Conservation (phyloP, 139 green algal species). For the Closterium sp. region DNA sequence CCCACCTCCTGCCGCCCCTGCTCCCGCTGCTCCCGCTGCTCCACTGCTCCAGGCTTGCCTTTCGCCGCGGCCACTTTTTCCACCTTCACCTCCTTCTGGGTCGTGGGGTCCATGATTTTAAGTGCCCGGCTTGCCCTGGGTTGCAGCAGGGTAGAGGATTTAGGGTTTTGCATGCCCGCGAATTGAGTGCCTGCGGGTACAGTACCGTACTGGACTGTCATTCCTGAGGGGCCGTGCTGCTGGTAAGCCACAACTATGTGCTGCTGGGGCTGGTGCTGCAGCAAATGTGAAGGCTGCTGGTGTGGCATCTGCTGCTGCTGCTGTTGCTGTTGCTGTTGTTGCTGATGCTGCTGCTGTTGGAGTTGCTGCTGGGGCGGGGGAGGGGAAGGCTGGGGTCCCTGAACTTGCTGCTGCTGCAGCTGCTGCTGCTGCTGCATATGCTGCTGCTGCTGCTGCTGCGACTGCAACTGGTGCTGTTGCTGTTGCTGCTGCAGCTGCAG, state of each 20-base stretch:
- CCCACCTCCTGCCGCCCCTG: not conserved
- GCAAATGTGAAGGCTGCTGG: not conserved
- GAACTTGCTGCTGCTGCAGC: conserved; percentile 5
- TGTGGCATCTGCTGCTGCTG: conserved; percentile 3
- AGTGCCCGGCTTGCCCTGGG: not conserved
- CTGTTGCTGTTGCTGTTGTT: too few species aligned
- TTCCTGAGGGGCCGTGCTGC: not conserved
- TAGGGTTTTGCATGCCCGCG: not conserved
- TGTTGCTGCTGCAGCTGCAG: not conserved
- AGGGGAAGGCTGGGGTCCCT: not conserved
- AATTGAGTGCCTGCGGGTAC: not conserved
- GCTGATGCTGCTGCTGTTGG: too few species aligned
- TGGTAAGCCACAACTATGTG: not conserved
- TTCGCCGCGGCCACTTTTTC: not conserved
- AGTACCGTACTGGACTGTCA: not conserved
- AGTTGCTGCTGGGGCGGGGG: not conserved
- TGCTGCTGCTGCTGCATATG: not conserved
- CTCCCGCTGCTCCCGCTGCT: not conserved
- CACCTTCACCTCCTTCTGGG: conserved; percentile 5
- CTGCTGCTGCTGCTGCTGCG: conserved; percentile 3
- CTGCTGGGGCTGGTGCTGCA: conserved; percentile 1
- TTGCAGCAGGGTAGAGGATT: not conserved
- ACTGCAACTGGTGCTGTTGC: not conserved
- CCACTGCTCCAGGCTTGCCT: not conserved
- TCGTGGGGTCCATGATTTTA: conserved; percentile 7